These are phyloP conservation scores for Ambrosia artemisiifolia DNA, from an alignment of 129 eudicot species.

Conservation along the genomic window DNA sequence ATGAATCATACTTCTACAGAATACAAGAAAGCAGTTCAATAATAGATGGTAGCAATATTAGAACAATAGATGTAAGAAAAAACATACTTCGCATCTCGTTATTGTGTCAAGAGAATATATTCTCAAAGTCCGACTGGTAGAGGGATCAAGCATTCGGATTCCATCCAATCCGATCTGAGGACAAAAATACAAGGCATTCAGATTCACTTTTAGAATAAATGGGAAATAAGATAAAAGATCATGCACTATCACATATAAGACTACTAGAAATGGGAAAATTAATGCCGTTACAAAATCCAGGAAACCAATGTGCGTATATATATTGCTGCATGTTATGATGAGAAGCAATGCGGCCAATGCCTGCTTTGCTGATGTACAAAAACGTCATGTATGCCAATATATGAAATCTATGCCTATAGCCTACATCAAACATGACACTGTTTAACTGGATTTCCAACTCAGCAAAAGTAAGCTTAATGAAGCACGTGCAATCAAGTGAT, in stretches of 20 bases:
- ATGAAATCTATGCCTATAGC: neutral
- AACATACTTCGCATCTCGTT: constrained; percentile 86
- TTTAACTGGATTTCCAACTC: neutral
- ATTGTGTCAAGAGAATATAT: constrained; percentile 81
- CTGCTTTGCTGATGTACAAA: neutral
- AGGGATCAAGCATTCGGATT: constrained; percentile 90
- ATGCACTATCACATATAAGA: neutral
- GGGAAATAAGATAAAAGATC: neutral
- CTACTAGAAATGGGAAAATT: neutral
- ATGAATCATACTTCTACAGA: constrained; percentile 66
- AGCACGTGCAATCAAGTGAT: no score
- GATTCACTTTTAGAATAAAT: neutral
- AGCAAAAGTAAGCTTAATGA: no score
- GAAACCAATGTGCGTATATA: neutral
- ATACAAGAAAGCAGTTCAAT: constrained; percentile 11
- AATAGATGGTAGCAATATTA: constrained; percentile 1
- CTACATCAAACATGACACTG: neutral
- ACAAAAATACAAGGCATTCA: constrained; percentile 2
- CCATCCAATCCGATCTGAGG: constrained; percentile 91
- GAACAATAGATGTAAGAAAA: neutral
- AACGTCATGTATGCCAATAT: neutral
- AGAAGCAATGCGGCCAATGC: no score
- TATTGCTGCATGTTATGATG: neutral
- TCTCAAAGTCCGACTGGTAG: constrained; percentile 73
- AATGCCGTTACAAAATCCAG: neutral